Evolutionary conservation across 75 land plant genomes (phyloP).

Genomic region (Larix kaempferi): DNA sequence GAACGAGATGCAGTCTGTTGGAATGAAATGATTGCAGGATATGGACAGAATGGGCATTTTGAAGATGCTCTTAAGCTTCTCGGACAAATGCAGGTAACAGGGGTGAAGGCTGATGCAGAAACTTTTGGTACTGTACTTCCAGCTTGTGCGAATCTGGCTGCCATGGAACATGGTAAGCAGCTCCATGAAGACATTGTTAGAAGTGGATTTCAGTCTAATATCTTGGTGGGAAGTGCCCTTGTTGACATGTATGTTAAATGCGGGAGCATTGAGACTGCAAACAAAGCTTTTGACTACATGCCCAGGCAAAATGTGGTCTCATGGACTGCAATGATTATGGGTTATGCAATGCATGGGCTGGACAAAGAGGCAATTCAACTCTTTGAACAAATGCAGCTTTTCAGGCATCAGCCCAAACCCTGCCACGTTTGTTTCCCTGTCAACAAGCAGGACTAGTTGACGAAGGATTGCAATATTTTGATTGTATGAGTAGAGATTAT

Average conservation of each 20-base stretch:
- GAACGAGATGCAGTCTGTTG: constrained; percentile 9
- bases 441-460: not conserved
- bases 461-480: constrained; percentile 8
- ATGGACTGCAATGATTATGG: constrained; percentile 10
- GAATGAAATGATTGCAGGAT: constrained; percentile 17
- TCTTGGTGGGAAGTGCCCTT: constrained; percentile 8
- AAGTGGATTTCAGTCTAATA: not conserved
- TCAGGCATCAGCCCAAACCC: constrained; percentile 7
- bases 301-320: constrained; percentile 3
- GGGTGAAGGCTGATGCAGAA: not conserved
- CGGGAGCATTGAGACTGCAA: not conserved
- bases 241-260: constrained; percentile 17
- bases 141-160: not conserved
- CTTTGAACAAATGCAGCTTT: constrained; percentile 1
- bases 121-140: not conserved
- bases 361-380: not conserved
- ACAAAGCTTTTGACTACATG: constrained; percentile 5
- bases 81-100: not conserved
- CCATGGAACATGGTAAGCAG: not conserved
- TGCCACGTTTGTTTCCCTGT: constrained; percentile 13
- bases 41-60: constrained; percentile 8
- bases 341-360: not conserved
- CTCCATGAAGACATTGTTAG: not conserved
- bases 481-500: not conserved
- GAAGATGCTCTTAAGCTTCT: not conserved